These are phyloP conservation scores for Tolypocladium nubicola DNA, from an alignment of 2,329 filamentous ascomycete genomes.

Conservation along the genomic window DNA sequence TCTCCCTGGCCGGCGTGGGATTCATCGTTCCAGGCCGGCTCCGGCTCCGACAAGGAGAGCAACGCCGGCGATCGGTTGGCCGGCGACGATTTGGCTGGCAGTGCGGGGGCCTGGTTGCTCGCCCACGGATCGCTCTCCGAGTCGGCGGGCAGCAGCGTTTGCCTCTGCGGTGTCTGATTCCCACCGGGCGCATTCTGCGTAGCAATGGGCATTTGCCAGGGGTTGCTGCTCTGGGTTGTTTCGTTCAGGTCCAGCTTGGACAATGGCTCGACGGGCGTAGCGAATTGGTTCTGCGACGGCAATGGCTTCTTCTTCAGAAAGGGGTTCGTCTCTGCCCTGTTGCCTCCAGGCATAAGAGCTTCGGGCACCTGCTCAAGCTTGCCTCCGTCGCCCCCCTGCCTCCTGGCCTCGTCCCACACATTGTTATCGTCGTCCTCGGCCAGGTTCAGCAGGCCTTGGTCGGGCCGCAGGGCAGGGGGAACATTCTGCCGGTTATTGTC, in stretches of 20 bases:
- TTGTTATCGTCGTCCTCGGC: conserved; percentile 18
- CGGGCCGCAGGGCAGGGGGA: conserved; percentile 22
- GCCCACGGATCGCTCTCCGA: conserved; percentile 18
- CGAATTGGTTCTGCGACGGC: conserved; percentile 5
- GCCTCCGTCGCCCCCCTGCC: conserved; percentile 5
- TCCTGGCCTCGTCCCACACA: conserved; percentile 18
- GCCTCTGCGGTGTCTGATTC: conserved; percentile 2
- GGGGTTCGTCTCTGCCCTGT: conserved; percentile 37
- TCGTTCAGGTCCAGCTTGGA: conserved; percentile 32
- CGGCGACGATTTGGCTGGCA: conserved; percentile 10
- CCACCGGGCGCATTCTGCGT: conserved; percentile 8
- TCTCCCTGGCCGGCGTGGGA: conserved; percentile 11
- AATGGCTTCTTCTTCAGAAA: conserved; percentile 37
- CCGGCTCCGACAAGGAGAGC: conserved; percentile 26
- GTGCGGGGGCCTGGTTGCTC: conserved; percentile 14
- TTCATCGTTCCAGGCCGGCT: conserved; percentile 31
- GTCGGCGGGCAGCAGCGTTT: conserved; percentile 12
- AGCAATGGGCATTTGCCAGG: conserved; percentile 20
- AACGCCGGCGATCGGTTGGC: conserved; percentile 20
- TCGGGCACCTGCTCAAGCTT: conserved; percentile 16
- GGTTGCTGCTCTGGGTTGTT: conserved; percentile 23
- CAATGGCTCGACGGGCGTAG: conserved; percentile 25
- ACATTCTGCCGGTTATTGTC: conserved; percentile 9
- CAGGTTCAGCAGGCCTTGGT: conserved; percentile 10
- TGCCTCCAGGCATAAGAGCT: conserved; percentile 20